Evolutionary conservation across 805 yeast genomes (phyloP).

Genomic region (Jamesozyma rosinii): DNA sequence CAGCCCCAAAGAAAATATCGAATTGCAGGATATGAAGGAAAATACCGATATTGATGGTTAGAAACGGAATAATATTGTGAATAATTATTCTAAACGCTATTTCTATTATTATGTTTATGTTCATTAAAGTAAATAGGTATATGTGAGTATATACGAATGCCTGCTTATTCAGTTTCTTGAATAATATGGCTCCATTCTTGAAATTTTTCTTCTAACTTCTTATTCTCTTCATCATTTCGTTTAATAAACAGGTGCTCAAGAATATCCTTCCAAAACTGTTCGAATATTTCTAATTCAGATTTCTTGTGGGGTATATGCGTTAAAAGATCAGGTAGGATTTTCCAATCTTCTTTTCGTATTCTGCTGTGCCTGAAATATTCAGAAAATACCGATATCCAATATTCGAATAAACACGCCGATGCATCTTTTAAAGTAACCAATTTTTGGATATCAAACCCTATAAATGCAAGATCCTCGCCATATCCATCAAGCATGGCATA

Average conservation of each 20-base stretch:
- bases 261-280: conserved; percentile 44
- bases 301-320: conserved; percentile 24
- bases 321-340: conserved; percentile 18
- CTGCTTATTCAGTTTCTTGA: neutral
- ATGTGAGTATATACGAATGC: neutral
- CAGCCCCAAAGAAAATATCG: neutral
- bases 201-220: conserved; percentile 26
- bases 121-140: neutral
- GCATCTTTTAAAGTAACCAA: conserved; percentile 36
- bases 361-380: conserved; percentile 33
- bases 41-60: neutral
- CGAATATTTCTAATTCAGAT: conserved; percentile 33
- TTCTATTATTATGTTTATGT: too few species aligned
- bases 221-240: conserved; percentile 27
- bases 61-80: neutral
- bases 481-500: conserved; percentile 44
- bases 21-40: neutral
- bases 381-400: conserved; percentile 50
- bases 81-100: too few species aligned
- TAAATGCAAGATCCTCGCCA: conserved; percentile 44
- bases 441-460: conserved; percentile 38
- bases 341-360: conserved; percentile 21
- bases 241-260: conserved; percentile 37
- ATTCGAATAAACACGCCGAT: conserved; percentile 35
- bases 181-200: conserved; percentile 30